phyloP scores from a whole-genome alignment of 2,329 filamentous ascomycete genomes.

The Sclerotinia subarctica region DNA sequence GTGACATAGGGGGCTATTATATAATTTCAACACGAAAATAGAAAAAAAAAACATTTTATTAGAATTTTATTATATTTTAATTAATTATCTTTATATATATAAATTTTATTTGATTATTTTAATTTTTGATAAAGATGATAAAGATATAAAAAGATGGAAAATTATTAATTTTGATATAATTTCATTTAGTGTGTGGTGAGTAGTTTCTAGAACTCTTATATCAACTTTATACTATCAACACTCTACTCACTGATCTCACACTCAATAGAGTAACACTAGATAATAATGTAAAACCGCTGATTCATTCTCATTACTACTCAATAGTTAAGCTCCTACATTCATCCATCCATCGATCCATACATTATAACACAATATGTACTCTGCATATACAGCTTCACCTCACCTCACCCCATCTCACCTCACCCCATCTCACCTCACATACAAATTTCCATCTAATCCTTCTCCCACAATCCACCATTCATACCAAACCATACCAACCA shows the following conservation, averaged over 20 bases:
- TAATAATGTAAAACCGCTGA: not conserved
- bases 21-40: too few species aligned
- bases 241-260: not conserved
- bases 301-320: slow-evolving; percentile 7
- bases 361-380: not conserved
- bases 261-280: not conserved
- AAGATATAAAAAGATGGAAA: too few species aligned
- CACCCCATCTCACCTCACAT: slow-evolving; percentile 3
- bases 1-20: too few species aligned
- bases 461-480: slow-evolving; percentile 1
- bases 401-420: not conserved
- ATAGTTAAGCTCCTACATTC: not conserved
- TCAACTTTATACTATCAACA: not conserved
- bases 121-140: too few species aligned
- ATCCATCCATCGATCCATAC: not conserved
- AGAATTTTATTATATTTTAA: too few species aligned
- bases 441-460: slow-evolving; percentile 3
- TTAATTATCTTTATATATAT: too few species aligned
- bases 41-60: too few species aligned
- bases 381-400: not conserved
- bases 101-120: too few species aligned
- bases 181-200: too few species aligned
- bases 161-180: too few species aligned
- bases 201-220: too few species aligned
- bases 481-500: slow-evolving; percentile 13